Percentiles rank a stretch among this genome's conserved stretches.
phyloP scores from a whole-genome alignment of 305 asterid genomes.

The Withania somnifera region DNA sequence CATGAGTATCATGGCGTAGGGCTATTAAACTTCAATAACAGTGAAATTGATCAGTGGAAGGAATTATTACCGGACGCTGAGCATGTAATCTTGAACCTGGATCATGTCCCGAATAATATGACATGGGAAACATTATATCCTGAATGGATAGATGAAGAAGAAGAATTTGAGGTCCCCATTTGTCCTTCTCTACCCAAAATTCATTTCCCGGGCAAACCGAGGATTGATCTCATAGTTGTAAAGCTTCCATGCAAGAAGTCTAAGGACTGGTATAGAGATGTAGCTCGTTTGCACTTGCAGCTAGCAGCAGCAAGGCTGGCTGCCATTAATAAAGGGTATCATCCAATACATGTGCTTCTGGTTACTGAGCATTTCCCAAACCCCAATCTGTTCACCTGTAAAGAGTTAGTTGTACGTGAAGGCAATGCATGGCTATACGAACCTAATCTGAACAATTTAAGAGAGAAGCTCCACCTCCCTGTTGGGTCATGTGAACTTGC shows the following conservation, averaged over 20 bases:
- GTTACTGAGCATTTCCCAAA: slow-evolving; percentile 71
- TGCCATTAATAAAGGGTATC: slow-evolving; percentile 57
- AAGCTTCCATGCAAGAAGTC: slow-evolving; percentile 79
- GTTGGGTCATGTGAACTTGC: slow-evolving; percentile 92
- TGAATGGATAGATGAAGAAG: slow-evolving; percentile 95
- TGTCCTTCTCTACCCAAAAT: slow-evolving; percentile 61
- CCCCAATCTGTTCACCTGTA: slow-evolving; percentile 83
- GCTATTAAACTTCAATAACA: slow-evolving; percentile 60
- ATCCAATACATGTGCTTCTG: slow-evolving; percentile 55
- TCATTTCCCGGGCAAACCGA: slow-evolving; percentile 47
- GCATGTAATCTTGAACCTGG: slow-evolving; percentile 42
- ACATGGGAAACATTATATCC: slow-evolving; percentile 91
- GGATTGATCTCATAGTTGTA: slow-evolving; percentile 65
- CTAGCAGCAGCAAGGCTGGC: slow-evolving; percentile 76
- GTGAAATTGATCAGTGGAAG: slow-evolving; percentile 55
- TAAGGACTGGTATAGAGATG: slow-evolving; percentile 68
- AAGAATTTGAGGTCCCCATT: slow-evolving; percentile 69
- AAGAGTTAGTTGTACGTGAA: slow-evolving; percentile 51
- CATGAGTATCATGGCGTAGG: slow-evolving; percentile 62
- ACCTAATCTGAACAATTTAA: slow-evolving; percentile 46
- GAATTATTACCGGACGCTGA: slow-evolving; percentile 54
- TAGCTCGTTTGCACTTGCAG: slow-evolving; percentile 80
- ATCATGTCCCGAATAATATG: slow-evolving; percentile 36
- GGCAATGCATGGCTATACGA: slow-evolving; percentile 75
- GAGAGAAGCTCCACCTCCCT: slow-evolving; percentile 76